Conservation (phyloP, 352 stramenopile species). For the Aphanomyces astaci region DNA sequence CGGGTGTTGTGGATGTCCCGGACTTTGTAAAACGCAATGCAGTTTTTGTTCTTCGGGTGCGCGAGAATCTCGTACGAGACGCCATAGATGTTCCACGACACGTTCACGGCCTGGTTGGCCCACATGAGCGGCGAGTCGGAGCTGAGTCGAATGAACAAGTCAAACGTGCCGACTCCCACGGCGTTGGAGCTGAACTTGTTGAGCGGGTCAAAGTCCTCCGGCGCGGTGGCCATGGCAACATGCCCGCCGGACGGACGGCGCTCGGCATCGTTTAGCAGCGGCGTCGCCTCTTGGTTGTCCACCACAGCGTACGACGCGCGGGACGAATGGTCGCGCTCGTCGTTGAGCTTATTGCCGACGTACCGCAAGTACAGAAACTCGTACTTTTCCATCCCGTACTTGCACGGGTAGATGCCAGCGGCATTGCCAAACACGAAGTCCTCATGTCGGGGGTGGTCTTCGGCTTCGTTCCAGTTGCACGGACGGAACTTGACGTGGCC, state of each 20-base stretch:
- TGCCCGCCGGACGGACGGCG: neutral
- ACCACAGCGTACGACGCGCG: neutral
- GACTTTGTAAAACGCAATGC: conserved; percentile 49
- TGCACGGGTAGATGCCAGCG: conserved; percentile 51
- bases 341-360: conserved; percentile 6
- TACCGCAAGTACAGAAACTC: conserved; percentile 53
- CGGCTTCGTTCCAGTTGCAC: conserved; percentile 31
- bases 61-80: conserved; percentile 42
- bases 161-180: conserved; percentile 52
- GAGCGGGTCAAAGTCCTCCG: conserved; percentile 39
- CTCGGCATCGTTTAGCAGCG: neutral
- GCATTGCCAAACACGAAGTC: conserved; percentile 45
- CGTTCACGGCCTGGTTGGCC: conserved; percentile 37
- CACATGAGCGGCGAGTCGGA: conserved; percentile 41
- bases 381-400: conserved; percentile 50
- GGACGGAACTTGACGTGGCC: conserved; percentile 49
- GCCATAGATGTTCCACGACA: conserved; percentile 51
- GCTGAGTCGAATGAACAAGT: conserved; percentile 55
- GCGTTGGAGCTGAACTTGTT: conserved; percentile 41
- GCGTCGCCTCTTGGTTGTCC: neutral
- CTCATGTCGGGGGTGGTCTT: conserved; percentile 29
- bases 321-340: neutral
- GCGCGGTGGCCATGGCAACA: neutral
- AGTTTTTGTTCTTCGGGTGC: conserved; percentile 42
- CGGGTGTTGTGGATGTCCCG: conserved; percentile 25